These are phyloP conservation scores for Dispira simplex DNA, from an alignment of 192 early-diverging fungal genomes.

Conservation along the genomic window DNA sequence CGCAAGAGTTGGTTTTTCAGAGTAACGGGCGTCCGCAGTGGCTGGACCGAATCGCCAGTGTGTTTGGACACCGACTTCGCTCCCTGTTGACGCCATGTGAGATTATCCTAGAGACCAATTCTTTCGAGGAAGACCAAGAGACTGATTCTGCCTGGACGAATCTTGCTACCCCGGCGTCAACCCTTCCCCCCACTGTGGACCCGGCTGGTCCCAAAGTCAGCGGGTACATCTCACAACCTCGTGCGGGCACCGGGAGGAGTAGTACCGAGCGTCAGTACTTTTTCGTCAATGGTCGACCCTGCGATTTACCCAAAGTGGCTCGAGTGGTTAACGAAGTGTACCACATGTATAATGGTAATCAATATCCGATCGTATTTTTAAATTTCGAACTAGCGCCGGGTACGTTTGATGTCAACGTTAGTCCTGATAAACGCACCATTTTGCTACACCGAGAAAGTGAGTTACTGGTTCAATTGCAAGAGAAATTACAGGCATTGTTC, in stretches of 20 bases:
- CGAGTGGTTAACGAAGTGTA: slow-evolving; percentile 75
- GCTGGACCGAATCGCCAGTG: slow-evolving; percentile 35
- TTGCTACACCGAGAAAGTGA: slow-evolving; percentile 62
- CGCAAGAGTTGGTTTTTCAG: slow-evolving; percentile 10
- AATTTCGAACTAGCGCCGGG: slow-evolving; percentile 28
- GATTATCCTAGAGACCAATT: slow-evolving; percentile 18
- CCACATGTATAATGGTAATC: slow-evolving; percentile 40
- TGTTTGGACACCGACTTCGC: slow-evolving; percentile 53
- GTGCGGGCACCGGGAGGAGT: slow-evolving; percentile 49
- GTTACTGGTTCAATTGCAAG: slow-evolving; percentile 18
- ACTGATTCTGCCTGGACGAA: no score
- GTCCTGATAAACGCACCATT: slow-evolving; percentile 87
- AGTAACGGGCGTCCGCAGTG: slow-evolving; percentile 15
- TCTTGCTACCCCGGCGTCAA: no score
- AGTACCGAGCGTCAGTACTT: slow-evolving; percentile 71
- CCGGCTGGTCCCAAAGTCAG: background rate
- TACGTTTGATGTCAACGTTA: slow-evolving; percentile 81
- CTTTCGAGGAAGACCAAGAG: slow-evolving; percentile 15
- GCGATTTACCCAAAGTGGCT: slow-evolving; percentile 60
- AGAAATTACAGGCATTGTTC: slow-evolving; percentile 28
- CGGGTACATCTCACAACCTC: slow-evolving; percentile 47
- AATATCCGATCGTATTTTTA: slow-evolving; percentile 67
- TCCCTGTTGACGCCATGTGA: slow-evolving; percentile 15
- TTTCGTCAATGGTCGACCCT: slow-evolving; percentile 83
- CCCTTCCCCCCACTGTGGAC: no score